phyloP scores from a whole-genome alignment of 768 basidiomycete species.

The Leucocoprinus birnbaumii region DNA sequence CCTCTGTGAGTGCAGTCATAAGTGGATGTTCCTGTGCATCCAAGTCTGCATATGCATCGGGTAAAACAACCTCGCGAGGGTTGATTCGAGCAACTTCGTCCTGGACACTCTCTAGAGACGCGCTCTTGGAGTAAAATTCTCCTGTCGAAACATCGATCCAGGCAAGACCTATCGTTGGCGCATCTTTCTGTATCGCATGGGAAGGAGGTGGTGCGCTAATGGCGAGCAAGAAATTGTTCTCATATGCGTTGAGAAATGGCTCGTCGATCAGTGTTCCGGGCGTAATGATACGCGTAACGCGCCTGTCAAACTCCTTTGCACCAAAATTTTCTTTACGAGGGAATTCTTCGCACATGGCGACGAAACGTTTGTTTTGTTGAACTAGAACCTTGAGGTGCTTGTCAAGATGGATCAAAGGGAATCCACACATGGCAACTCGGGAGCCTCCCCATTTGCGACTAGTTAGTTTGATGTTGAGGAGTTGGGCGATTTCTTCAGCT shows the following conservation, averaged over 20 bases:
- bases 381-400: constrained; percentile 86
- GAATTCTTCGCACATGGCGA: constrained; percentile 95
- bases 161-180: constrained; percentile 59
- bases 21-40: constrained; percentile 49
- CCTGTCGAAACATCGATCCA: constrained; percentile 97
- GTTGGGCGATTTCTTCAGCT: constrained; percentile 69
- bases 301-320: constrained; percentile 68
- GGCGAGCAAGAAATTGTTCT: constrained; percentile 89
- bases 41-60: constrained; percentile 32
- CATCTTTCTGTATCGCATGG: constrained; percentile 8
- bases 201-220: constrained; percentile 30
- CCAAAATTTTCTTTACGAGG: constrained; percentile 43
- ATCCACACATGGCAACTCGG: constrained; percentile 84
- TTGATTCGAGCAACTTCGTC: constrained; percentile 82
- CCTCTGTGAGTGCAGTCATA: constrained; percentile 46
- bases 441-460: constrained; percentile 70
- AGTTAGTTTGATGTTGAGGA: constrained; percentile 83
- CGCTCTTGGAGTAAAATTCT: constrained; percentile 80
- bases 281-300: constrained; percentile 84
- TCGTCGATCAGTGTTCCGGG: constrained; percentile 95
- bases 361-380: constrained; percentile 78
- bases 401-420: constrained; percentile 82
- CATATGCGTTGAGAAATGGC: constrained; percentile 77
- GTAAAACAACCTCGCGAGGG: constrained; percentile 81
- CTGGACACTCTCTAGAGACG: constrained; percentile 51